A percentile compares a stretch with the other conserved stretches of the same genome.
Evolutionary conservation across 176 grass and related monocot genomes (phyloP).

Genomic region (Eleusine coracana): DNA sequence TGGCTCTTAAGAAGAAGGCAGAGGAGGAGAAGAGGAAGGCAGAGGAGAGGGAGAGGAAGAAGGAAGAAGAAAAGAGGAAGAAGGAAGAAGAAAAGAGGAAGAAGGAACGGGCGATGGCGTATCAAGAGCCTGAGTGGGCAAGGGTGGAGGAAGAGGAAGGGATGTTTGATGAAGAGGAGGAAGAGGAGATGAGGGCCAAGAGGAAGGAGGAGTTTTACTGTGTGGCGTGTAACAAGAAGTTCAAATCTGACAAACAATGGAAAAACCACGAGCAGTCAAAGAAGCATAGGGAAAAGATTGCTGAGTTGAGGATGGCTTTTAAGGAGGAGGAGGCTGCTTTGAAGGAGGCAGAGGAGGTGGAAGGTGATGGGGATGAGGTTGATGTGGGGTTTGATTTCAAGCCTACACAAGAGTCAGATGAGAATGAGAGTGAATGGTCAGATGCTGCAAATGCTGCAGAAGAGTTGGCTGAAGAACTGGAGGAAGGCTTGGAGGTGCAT

Average conservation of each 20-base stretch:
- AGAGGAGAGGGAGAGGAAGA: conserved; percentile 65
- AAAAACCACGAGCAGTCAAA: conserved; percentile 98
- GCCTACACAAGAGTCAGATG: conserved; percentile 67
- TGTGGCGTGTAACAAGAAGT: conserved; percentile 92
- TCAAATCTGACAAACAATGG: conserved; percentile 98
- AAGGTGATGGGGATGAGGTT: conserved; percentile 46
- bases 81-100: too few relatives aligned
- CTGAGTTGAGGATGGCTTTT: conserved; percentile 65
- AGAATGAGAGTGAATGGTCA: conserved; percentile 57
- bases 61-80: conserved; percentile 80
- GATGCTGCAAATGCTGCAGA: conserved; percentile 59
- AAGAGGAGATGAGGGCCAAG: conserved; percentile 58
- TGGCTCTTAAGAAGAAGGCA: conserved; percentile 66
- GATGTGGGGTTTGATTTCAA: conserved; percentile 79
- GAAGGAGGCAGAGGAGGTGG: conserved; percentile 53
- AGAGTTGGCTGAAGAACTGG: conserved; percentile 66
- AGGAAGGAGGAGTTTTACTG: conserved; percentile 87
- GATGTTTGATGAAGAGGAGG: conserved; percentile 61
- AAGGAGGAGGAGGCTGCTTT: conserved; percentile 71
- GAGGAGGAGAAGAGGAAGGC: conserved; percentile 74
- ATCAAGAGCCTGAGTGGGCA: conserved; percentile 87
- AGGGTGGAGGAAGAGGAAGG: conserved; percentile 56
- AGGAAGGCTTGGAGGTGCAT: conserved; percentile 47
- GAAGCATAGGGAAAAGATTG: conserved; percentile 90
- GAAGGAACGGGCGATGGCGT: conserved; percentile 61